Base-by-base conservation (phyloP, 306 rosid species). In the Astragalus membranaceus region DNA sequence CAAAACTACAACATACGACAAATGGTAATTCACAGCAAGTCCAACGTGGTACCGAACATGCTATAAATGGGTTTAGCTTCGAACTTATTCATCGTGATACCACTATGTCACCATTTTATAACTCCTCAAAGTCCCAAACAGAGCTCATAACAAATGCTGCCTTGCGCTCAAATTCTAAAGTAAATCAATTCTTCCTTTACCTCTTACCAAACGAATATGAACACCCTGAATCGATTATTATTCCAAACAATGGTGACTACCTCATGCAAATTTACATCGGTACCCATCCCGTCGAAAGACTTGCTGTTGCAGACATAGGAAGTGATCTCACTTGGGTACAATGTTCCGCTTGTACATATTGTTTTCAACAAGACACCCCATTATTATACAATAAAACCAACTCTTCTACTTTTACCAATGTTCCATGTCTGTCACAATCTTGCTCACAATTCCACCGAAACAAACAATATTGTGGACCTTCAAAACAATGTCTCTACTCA, bases 91-190 rank as follows among this genome's bases (percentile, higher is more conserved):
- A n/a, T n/a, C n/a, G n/a, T n/a, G n/a, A n/a, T n/a, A n/a, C n/a
- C n/a, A n/a, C n/a, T n/a, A n/a, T n/a, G n/a, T 75, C 75, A 13
- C 69, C 80, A 0, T 75, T 67, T 1, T 67, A 57, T 53, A 67
- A 58, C 12, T 11, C 75, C 10, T 47, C 69, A 6, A 36, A 35
- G 36, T 56, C 69, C 53, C 54, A 9, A 29, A 35, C 46, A 0
- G 23, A 67, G 6, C 44, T 36, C 12, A 15, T 26, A 0, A 39
- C 10, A 5, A 58, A 58, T 0, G 80, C 46, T 6, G 63, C 54
- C 8, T 7, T 47, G 13, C 69, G 69, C 3, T 75, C 80, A 5
- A 10, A 36, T 3, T 20, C 50, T 4, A 44, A 64, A n/a, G 49
- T 15, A 4, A 11, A 32, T 15, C 29, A 0, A 2, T 0, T 48